Evolutionary conservation across 2,329 filamentous ascomycete species (phyloP), one percentile per base, ranked within the genome.

Genomic region (Cladobotryum protrusum): DNA sequence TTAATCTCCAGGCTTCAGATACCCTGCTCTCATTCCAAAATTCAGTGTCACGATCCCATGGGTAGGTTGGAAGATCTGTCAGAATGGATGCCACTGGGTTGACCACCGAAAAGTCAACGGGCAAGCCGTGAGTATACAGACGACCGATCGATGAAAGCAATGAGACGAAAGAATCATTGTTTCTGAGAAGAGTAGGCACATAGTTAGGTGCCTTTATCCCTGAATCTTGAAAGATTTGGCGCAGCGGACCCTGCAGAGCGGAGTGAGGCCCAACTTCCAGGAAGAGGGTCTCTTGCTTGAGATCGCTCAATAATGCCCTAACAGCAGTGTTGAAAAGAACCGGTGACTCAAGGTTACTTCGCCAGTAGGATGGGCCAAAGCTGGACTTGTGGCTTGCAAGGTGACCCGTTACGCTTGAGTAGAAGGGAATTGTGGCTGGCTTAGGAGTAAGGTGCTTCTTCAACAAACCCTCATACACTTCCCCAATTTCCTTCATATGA

Each of bases 401-500:
- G 19, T 47, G 43, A 15, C 5, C 42, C 1, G 32, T 48, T 4
- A 54, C 52, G 13, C 24, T 47, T 29, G 52, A 54, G 19, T 45
- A 52, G 18, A 54, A 52, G 2, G 49, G 48, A 3, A 47, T 24
- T 7, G 13, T 14, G 11, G 35, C 24, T 19, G 15, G 17, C 32
- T 18, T 39, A 15, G 11, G 18, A 32, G 43, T 40, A 3, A 51
- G 37, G 18, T 20, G 33, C 36, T 29, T 24, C 6, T 24, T 36
- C 24, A 45, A 12, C 34, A 41, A 3, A 11, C 44, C 34, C 17
- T 46, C 46, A 34, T 52, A 52, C 6, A 15, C n/a, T 1, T 36
- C 37, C 18, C 50, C 46, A 13, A 49, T 46, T 18, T 55, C 50
- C 14, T 37, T 49, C 74, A 79, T 77, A 45, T 76, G 72, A 43